These are phyloP conservation scores for Seiridium unicorne DNA, from an alignment of 2,329 filamentous ascomycete genomes.

Conservation along the genomic window DNA sequence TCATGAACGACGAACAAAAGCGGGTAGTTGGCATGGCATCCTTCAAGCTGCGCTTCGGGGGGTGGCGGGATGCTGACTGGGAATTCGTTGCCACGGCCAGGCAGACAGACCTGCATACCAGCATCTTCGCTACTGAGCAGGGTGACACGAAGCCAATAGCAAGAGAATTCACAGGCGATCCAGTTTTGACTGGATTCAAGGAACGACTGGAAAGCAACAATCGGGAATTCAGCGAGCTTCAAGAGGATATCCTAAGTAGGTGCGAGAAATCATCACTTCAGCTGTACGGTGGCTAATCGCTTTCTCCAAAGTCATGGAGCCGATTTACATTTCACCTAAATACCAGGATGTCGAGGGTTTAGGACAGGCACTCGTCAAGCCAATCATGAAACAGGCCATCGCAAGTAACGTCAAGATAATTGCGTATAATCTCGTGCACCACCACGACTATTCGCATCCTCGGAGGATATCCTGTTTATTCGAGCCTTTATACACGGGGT, in stretches of 20 bases:
- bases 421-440: not conserved
- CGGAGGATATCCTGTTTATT: not conserved
- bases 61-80: not conserved
- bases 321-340: not conserved
- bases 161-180: not conserved
- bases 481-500: not conserved
- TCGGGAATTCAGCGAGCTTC: not conserved
- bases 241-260: not conserved
- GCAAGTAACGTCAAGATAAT: not conserved
- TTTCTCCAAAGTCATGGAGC: not conserved
- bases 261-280: not conserved
- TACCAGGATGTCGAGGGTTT: not conserved
- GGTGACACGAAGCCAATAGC: not conserved
- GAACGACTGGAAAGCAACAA: not conserved
- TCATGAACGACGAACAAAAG: not conserved
- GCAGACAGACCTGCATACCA: not conserved
- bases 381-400: not conserved
- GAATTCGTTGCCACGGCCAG: not conserved
- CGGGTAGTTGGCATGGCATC: not conserved
- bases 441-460: not conserved
- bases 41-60: not conserved
- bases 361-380: not conserved
- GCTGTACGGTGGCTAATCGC: too few species aligned
- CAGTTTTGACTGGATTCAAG: not conserved
- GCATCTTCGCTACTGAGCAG: not conserved